Evolutionary conservation across 2,329 filamentous ascomycete genomes (phyloP).

Genomic region (Fusarium tupiense): DNA sequence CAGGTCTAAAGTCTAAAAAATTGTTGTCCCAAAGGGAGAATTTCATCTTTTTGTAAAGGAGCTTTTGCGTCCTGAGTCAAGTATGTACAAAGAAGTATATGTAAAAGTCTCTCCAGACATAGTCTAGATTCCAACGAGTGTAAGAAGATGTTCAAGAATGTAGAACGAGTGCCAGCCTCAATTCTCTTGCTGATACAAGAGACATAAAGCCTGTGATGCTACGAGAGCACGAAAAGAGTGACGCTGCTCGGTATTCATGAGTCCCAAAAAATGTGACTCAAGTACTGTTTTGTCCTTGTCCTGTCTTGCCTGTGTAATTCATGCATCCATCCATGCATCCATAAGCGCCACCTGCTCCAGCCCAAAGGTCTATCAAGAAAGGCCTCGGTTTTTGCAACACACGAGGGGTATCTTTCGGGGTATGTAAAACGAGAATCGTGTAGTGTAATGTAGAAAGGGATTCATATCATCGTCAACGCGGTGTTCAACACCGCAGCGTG

Average conservation of each 20-base stretch:
- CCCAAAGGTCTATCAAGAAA: slow-evolving; percentile 41
- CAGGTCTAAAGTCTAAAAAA: slow-evolving; percentile 25
- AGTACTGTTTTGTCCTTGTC: slow-evolving; percentile 23
- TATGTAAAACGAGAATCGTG: slow-evolving; percentile 38
- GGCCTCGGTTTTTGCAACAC: slow-evolving; percentile 36
- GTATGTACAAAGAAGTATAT: slow-evolving; percentile 45
- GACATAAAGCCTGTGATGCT: slow-evolving; percentile 42
- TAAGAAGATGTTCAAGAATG: slow-evolving; percentile 38
- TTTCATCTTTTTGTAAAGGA: slow-evolving; percentile 19
- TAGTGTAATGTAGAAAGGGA: slow-evolving; percentile 25
- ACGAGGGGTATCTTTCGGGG: slow-evolving; percentile 46
- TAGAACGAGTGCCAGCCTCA: slow-evolving; percentile 45
- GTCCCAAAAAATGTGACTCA: slow-evolving; percentile 2
- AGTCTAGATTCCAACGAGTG: slow-evolving; percentile 36
- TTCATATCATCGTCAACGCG: slow-evolving; percentile 42
- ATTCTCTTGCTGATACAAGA: slow-evolving; percentile 39
- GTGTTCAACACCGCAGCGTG: slow-evolving; percentile 43
- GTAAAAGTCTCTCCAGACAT: slow-evolving; percentile 29
- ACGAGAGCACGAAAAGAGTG: slow-evolving; percentile 26
- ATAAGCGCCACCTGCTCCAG: slow-evolving; percentile 43
- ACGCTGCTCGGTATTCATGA: slow-evolving; percentile 10
- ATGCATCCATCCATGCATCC: slow-evolving; percentile 30
- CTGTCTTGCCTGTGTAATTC: slow-evolving; percentile 34
- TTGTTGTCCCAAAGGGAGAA: slow-evolving; percentile 7
- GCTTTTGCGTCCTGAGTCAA: slow-evolving; percentile 3